Base-by-base conservation (phyloP, 768 basidiomycete genomes). In the Floccularia luteovirens region DNA sequence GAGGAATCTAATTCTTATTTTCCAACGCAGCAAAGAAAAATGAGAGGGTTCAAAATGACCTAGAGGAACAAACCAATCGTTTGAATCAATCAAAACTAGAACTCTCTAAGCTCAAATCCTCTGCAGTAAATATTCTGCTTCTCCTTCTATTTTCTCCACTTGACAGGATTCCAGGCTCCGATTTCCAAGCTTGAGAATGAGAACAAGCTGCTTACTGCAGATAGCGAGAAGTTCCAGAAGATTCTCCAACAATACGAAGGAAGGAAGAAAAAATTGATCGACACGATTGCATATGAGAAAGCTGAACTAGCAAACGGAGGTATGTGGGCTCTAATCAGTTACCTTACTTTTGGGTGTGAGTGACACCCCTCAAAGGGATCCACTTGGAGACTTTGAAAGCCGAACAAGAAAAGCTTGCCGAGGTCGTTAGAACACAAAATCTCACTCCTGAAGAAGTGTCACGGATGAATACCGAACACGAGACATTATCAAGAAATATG, bases 391-490 rank as follows among this genome's bases (percentile, higher is more conserved):
- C 74, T 33, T 68, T 88, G 24, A 75, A 74, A 46, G 57, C 60
- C 20, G 87, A 92, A 50, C 75, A 84, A 47, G 67, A 67, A 19
- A 73, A 70, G 40, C 67, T 92, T 19, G 62, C 66, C 6, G 69
- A 72, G 0, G 72, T 82, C 2, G 88, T 98, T 21, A 82, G 81
- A 51, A 76, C 67, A 23, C 96, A 99, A 58, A 93, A 96, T 53
- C 72, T 99, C 31, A 77, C 87, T 1, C 85, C 87, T 0, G 90
- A 93, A 58, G 93, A 99, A 60, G 90, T 96, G 30, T 62, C 76
- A 39, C 80, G 80, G 25, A 93, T 99, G 89, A 92, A 84, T 51
- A 79, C 79, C 3, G 92, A 97, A 48, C 84, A 90, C 42, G 88
- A 92, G 49, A 77, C 70, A 20, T 69, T 94, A 24, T 66, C 75